Percentiles rank a stretch among this genome's conserved stretches.
Conservation (phyloP, 768 basidiomycete species). For the Mycena sanguinolenta region DNA sequence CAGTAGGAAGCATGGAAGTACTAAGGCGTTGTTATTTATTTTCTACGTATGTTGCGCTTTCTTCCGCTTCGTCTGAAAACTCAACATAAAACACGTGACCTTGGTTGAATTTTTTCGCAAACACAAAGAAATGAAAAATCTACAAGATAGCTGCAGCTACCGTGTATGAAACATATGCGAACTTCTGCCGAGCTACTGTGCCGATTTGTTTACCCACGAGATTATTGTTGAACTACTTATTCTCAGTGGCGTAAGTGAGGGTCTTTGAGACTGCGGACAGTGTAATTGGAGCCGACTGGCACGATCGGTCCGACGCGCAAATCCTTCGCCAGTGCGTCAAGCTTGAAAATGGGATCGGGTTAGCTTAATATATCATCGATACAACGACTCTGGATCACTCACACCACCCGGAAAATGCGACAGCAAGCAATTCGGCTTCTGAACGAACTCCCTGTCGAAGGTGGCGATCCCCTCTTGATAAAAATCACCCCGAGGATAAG, state of each 20-base stretch:
- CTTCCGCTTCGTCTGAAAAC: no score
- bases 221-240: not conserved
- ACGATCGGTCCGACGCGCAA: constrained; percentile 8
- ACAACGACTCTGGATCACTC: not conserved
- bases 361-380: not conserved
- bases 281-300: not conserved
- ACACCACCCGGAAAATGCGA: constrained; percentile 1
- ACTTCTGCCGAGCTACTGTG: no score
- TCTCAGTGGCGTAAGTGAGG: not conserved
- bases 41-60: no score
- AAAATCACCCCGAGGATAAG: not conserved
- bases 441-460: not conserved
- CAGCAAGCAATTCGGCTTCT: constrained; percentile 1
- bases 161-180: no score
- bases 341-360: not conserved
- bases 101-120: not conserved
- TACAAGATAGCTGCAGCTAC: no score
- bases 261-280: not conserved
- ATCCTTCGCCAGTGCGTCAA: not conserved
- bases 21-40: no score
- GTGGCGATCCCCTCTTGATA: not conserved
- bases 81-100: no score
- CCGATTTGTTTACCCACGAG: no score
- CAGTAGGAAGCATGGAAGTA: no score
- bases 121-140: no score